phyloP scores from a whole-genome alignment of 805 yeast genomes.

The Lipomyces lipofer region DNA sequence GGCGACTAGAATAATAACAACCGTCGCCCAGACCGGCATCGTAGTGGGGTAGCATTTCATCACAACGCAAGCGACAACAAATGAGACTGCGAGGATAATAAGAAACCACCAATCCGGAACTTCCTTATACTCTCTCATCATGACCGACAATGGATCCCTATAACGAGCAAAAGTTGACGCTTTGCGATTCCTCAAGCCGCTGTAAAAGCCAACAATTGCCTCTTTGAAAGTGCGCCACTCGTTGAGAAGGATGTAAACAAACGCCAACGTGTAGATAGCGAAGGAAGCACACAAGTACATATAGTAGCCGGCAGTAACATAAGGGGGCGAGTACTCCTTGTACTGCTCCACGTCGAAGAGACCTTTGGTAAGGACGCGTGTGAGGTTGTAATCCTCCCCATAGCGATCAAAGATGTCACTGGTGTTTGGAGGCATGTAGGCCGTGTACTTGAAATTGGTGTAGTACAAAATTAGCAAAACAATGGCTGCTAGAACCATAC shows the following conservation, averaged over 20 bases:
- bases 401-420: conserved; percentile 43
- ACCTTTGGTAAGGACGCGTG: conserved; percentile 46
- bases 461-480: conserved; percentile 54
- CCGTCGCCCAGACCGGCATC: conserved; percentile 62
- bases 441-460: conserved; percentile 50
- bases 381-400: conserved; percentile 47
- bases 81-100: conserved; percentile 47
- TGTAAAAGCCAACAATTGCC: conserved; percentile 11
- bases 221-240: conserved; percentile 37
- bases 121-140: conserved; percentile 58
- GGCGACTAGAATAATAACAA: conserved; percentile 57
- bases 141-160: conserved; percentile 46
- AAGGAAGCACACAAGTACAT: conserved; percentile 55
- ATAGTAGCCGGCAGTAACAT: conserved; percentile 52
- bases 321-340: conserved; percentile 61
- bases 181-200: conserved; percentile 9
- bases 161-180: conserved; percentile 5
- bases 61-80: conserved; percentile 35
- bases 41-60: conserved; percentile 47
- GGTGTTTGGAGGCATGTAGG: conserved; percentile 48
- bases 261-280: conserved; percentile 54
- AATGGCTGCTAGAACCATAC: conserved; percentile 51
- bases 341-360: conserved; percentile 51
- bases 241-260: conserved; percentile 48
- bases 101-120: conserved; percentile 77